phyloP scores from a whole-genome alignment of 2,329 filamentous ascomycete species.

The Leptosphaerulina australis region DNA sequence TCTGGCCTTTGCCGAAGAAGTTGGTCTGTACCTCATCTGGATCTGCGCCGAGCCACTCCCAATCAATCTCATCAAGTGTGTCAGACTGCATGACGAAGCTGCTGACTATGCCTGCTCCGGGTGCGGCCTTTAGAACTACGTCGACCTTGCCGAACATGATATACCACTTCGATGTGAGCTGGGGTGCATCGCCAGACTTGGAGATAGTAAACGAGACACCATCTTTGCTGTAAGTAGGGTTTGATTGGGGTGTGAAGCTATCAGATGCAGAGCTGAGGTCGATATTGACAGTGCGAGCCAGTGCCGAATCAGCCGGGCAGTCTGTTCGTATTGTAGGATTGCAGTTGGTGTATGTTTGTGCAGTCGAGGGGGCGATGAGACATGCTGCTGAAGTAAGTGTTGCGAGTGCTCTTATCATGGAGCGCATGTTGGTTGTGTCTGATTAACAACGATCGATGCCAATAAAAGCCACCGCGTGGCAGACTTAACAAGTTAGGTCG shows the following conservation, averaged over 20 bases:
- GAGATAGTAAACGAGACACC: constrained; percentile 83
- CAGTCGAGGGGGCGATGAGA: constrained; percentile 48
- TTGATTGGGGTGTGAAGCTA: constrained; percentile 74
- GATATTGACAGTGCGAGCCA: constrained; percentile 80
- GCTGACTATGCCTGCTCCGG: constrained; percentile 90
- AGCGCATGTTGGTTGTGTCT: constrained; percentile 40
- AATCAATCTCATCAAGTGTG: constrained; percentile 92
- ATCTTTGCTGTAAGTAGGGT: constrained; percentile 73
- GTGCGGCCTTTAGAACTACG: constrained; percentile 81
- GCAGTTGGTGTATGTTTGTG: constrained; percentile 63
- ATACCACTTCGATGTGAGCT: constrained; percentile 90
- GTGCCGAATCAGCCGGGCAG: constrained; percentile 78
- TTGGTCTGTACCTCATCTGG: constrained; percentile 85
- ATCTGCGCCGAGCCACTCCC: constrained; percentile 90
- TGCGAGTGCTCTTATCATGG: constrained; percentile 42
- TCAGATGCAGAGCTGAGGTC: constrained; percentile 81
- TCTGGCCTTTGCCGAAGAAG: constrained; percentile 94
- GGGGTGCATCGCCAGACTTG: constrained; percentile 79
- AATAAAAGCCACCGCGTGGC: constrained; percentile 8
- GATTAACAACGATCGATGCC: constrained; percentile 8
- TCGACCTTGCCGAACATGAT: constrained; percentile 98
- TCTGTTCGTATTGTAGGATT: constrained; percentile 60
- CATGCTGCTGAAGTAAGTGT: constrained; percentile 50
- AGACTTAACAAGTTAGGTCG: constrained; percentile 15
- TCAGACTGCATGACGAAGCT: constrained; percentile 91